These are phyloP conservation scores for Rhododendron ferrugineum DNA, from an alignment of 148 eudicot species.

Conservation along the genomic window DNA sequence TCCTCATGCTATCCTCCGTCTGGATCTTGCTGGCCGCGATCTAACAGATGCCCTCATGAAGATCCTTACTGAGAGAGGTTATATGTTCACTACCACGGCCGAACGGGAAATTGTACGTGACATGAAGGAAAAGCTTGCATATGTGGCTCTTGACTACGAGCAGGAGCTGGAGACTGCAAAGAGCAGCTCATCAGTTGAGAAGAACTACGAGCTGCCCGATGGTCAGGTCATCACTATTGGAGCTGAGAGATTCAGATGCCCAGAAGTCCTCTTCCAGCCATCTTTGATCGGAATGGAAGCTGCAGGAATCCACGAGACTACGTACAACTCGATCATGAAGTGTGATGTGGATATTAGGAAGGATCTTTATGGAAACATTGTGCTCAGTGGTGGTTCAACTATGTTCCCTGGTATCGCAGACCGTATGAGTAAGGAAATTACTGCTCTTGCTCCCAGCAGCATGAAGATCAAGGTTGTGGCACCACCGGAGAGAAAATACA, in stretches of 20 bases:
- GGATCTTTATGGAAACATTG: slow-evolving; percentile 30
- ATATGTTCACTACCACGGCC: slow-evolving; percentile 33
- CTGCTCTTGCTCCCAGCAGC: slow-evolving; percentile 36
- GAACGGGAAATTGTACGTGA: slow-evolving; percentile 37
- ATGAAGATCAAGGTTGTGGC: slow-evolving; percentile 42
- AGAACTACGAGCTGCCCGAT: slow-evolving; percentile 36
- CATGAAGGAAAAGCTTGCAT: slow-evolving; percentile 35
- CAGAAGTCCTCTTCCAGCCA: slow-evolving; percentile 35
- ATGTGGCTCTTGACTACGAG: slow-evolving; percentile 32
- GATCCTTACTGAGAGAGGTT: slow-evolving; percentile 34
- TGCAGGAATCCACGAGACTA: slow-evolving; percentile 28
- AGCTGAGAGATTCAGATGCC: slow-evolving; percentile 34
- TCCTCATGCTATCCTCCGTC: slow-evolving; percentile 30
- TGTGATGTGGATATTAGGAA: slow-evolving; percentile 39
- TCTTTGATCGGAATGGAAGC: slow-evolving; percentile 33
- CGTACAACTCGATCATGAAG: slow-evolving; percentile 36
- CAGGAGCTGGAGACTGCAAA: slow-evolving; percentile 28
- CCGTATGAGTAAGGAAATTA: slow-evolving; percentile 36
- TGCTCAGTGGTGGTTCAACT: slow-evolving; percentile 40
- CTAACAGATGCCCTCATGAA: slow-evolving; percentile 26
- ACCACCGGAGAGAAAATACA: slow-evolving; percentile 42
- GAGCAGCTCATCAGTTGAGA: slow-evolving; percentile 35
- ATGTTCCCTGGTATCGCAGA: slow-evolving; percentile 43
- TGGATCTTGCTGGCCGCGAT: slow-evolving; percentile 28
- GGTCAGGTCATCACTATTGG: slow-evolving; percentile 35